Evolutionary conservation across 108 stramenopile species (phyloP).

Genomic region (Stephanodiscus triporus): DNA sequence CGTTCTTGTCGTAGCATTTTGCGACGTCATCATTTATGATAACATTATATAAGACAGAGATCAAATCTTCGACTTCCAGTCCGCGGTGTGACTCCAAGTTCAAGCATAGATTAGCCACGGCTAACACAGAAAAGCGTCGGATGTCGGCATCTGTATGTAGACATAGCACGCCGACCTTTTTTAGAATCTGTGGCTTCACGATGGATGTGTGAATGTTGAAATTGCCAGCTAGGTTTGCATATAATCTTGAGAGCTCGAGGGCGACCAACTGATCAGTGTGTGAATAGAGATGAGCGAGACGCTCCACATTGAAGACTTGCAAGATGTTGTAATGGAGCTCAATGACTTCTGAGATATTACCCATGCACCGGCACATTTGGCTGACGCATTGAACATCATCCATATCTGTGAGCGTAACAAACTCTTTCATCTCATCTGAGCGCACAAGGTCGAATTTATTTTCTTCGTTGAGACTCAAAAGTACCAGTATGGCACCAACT

Average conservation of each 20-base stretch:
- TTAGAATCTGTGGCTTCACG: constrained; percentile 43
- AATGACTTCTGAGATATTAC: constrained; percentile 69
- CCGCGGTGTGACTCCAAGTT: constrained; percentile 44
- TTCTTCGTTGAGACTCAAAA: constrained; percentile 76
- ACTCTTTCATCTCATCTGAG: constrained; percentile 36
- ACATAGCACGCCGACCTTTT: constrained; percentile 34
- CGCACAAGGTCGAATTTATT: constrained; percentile 79
- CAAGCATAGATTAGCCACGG: constrained; percentile 59
- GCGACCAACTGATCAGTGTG: constrained; percentile 14
- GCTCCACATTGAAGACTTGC: constrained; percentile 16
- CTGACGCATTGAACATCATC: constrained; percentile 33
- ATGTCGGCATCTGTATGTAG: constrained; percentile 48
- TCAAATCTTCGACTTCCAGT: constrained; percentile 22
- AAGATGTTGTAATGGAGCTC: constrained; percentile 31
- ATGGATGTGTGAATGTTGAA: constrained; percentile 52
- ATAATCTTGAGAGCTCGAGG: constrained; percentile 54
- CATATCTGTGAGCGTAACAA: constrained; percentile 17
- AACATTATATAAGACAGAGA: constrained; percentile 6
- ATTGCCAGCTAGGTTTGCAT: constrained; percentile 67
- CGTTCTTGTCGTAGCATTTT: neutral
- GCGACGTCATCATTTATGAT: constrained; percentile 1
- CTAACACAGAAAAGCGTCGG: constrained; percentile 59
- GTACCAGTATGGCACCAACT: constrained; percentile 58
- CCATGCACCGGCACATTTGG: constrained; percentile 63
- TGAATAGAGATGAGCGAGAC: constrained; percentile 17